A percentile compares a stretch with the other conserved stretches of the same genome.
These are phyloP conservation scores for Cadophora sp. DNA, from an alignment of 2,329 filamentous ascomycete species.

Conservation along the genomic window DNA sequence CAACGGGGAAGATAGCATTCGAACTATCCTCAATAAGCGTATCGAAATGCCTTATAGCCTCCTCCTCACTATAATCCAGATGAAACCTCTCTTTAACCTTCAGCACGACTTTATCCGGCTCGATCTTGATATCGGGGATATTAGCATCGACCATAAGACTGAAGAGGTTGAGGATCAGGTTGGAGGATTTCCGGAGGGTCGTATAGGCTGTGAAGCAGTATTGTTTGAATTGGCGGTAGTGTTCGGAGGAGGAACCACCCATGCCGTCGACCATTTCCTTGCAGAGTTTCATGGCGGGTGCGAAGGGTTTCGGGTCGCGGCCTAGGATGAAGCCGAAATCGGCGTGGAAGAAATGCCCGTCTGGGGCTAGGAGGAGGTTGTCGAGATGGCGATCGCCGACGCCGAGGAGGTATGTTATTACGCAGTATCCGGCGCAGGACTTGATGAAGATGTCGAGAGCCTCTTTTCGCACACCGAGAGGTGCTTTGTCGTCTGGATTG, in stretches of 20 bases:
- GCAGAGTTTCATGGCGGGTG: constrained; percentile 94
- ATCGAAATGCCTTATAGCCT: constrained; percentile 87
- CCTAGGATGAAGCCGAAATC: constrained; percentile 99
- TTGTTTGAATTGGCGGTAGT: constrained; percentile 90
- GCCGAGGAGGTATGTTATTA: constrained; percentile 96
- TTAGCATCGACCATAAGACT: constrained; percentile 97
- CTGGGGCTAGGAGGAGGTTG: constrained; percentile 88
- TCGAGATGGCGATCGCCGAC: constrained; percentile 96
- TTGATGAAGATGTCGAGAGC: constrained; percentile 95
- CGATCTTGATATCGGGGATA: constrained; percentile 91
- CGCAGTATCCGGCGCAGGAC: constrained; percentile 96
- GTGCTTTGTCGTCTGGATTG: constrained; percentile 83
- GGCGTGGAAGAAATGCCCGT: constrained; percentile 96
- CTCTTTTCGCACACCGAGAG: constrained; percentile 87
- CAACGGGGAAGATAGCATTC: constrained; percentile 87
- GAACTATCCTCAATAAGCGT: constrained; percentile 89
- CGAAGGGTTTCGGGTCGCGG: constrained; percentile 95
- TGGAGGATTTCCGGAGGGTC: constrained; percentile 86
- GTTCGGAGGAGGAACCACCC: constrained; percentile 81
- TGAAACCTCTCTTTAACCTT: constrained; percentile 97
- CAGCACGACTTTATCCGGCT: constrained; percentile 90
- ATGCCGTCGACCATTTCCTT: constrained; percentile 99
- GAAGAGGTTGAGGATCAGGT: constrained; percentile 93
- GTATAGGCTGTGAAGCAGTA: constrained; percentile 97
- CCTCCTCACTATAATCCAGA: constrained; percentile 88